phyloP scores from a whole-genome alignment of 2,329 filamentous ascomycete species.

The Xylaria multiplex region DNA sequence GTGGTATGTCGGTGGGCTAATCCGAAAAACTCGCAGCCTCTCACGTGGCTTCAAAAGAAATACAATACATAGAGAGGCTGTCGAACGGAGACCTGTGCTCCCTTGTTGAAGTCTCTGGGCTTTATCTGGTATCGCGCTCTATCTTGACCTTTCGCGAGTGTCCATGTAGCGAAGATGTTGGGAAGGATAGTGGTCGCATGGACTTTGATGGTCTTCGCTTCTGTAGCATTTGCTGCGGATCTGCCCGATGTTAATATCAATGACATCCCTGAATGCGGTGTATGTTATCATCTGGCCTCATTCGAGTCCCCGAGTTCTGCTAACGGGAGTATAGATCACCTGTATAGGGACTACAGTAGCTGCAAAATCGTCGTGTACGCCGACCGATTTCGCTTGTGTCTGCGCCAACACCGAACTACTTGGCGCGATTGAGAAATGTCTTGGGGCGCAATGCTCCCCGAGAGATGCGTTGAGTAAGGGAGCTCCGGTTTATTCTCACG shows the following conservation, averaged over 20 bases:
- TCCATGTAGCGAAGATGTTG: slow-evolving; percentile 26
- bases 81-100: background rate
- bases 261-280: slow-evolving; percentile 28
- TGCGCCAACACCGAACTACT: slow-evolving; percentile 20
- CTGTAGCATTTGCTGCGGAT: slow-evolving; percentile 23
- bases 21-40: slow-evolving; percentile 2
- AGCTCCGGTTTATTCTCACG: background rate
- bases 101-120: background rate
- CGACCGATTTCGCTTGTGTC: slow-evolving; percentile 32
- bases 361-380: slow-evolving; percentile 18
- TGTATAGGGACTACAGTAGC: slow-evolving; percentile 22
- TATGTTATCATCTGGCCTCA: slow-evolving; percentile 11
- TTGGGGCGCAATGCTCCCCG: slow-evolving; percentile 17
- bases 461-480: slow-evolving; percentile 33
- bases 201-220: slow-evolving; percentile 14
- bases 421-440: slow-evolving; percentile 24
- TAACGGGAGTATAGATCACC: slow-evolving; percentile 20
- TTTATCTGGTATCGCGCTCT: background rate
- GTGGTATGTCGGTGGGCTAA: slow-evolving; percentile 3
- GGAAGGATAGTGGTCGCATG: slow-evolving; percentile 23
- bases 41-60: background rate
- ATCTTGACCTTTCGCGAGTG: background rate
- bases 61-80: background rate
- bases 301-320: background rate
- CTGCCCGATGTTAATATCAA: slow-evolving; percentile 12